Evolutionary conservation across 2,329 filamentous ascomycete species (phyloP).

Genomic region (Bipolaris sorokiniana): DNA sequence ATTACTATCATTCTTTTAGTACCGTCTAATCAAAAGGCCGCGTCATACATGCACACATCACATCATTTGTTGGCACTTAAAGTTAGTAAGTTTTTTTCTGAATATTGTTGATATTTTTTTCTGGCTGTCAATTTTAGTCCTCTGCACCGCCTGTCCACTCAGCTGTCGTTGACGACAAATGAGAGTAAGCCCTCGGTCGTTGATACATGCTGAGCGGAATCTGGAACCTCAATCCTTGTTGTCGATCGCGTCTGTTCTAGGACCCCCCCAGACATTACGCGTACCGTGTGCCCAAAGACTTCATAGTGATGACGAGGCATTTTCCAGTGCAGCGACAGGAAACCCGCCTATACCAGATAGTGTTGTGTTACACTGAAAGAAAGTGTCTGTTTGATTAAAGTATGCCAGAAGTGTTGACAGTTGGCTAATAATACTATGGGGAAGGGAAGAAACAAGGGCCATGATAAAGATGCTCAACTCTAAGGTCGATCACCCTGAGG

Average conservation of each 20-base stretch:
- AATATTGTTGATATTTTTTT: conserved; percentile 11
- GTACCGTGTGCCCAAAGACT: background rate
- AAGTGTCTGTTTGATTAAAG: conserved; percentile 31
- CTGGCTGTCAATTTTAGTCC: conserved; percentile 11
- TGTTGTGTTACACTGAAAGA: conserved; percentile 25
- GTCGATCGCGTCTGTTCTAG: background rate
- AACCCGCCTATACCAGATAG: conserved; percentile 46
- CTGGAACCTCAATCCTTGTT: conserved; percentile 1
- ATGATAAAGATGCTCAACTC: conserved; percentile 47
- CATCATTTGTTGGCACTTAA: background rate
- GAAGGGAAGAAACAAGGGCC: conserved; percentile 21
- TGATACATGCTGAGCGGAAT: background rate
- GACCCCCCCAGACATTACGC: background rate
- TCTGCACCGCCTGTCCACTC: background rate
- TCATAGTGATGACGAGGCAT: background rate
- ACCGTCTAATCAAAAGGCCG: too few relatives aligned
- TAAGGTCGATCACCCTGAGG: conserved; percentile 49
- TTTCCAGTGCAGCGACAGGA: conserved; percentile 9
- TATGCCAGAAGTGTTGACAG: conserved; percentile 15
- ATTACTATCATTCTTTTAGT: too few relatives aligned
- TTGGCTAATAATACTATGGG: conserved; percentile 14
- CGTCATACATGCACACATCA: background rate
- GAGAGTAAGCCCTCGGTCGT: background rate
- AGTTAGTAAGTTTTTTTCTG: background rate
- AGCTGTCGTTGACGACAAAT: background rate